These are phyloP conservation scores for Aciculosporium take DNA, from an alignment of 2,329 filamentous ascomycete species.

Conservation along the genomic window DNA sequence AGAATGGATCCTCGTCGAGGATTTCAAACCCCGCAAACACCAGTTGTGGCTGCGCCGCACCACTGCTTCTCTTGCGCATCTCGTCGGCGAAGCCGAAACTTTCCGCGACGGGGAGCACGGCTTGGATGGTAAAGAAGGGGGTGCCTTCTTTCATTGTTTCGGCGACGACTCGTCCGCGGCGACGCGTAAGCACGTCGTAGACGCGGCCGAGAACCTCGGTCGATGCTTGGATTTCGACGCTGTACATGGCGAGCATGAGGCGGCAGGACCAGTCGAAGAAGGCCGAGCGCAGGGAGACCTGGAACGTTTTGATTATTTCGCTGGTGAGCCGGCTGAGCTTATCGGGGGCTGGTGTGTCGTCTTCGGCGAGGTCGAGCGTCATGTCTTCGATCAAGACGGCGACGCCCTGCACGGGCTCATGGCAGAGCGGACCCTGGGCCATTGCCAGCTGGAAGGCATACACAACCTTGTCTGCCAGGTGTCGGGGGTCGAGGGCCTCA, in stretches of 20 bases:
- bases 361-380: slow-evolving; percentile 39
- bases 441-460: slow-evolving; percentile 93
- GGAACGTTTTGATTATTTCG: slow-evolving; percentile 81
- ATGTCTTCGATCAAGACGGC: slow-evolving; percentile 83
- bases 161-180: slow-evolving; percentile 74
- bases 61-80: slow-evolving; percentile 85
- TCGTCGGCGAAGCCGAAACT: slow-evolving; percentile 94
- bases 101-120: slow-evolving; percentile 79
- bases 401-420: slow-evolving; percentile 85
- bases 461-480: slow-evolving; percentile 78
- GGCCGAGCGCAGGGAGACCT: slow-evolving; percentile 66
- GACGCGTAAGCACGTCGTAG: slow-evolving; percentile 93
- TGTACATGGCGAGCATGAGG: slow-evolving; percentile 96
- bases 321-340: slow-evolving; percentile 71
- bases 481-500: slow-evolving; percentile 42
- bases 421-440: slow-evolving; percentile 76
- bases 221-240: slow-evolving; percentile 90
- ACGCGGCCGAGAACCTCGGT: slow-evolving; percentile 91
- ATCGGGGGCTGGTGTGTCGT: slow-evolving; percentile 45
- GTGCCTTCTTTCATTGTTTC: slow-evolving; percentile 91
- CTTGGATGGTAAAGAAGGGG: slow-evolving; percentile 88
- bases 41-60: slow-evolving; percentile 81
- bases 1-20: slow-evolving; percentile 90
- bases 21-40: slow-evolving; percentile 89
- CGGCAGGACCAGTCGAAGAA: slow-evolving; percentile 94